Conservation (phyloP, 2,329 filamentous ascomycete species). For the Colletotrichum tofieldiae region DNA sequence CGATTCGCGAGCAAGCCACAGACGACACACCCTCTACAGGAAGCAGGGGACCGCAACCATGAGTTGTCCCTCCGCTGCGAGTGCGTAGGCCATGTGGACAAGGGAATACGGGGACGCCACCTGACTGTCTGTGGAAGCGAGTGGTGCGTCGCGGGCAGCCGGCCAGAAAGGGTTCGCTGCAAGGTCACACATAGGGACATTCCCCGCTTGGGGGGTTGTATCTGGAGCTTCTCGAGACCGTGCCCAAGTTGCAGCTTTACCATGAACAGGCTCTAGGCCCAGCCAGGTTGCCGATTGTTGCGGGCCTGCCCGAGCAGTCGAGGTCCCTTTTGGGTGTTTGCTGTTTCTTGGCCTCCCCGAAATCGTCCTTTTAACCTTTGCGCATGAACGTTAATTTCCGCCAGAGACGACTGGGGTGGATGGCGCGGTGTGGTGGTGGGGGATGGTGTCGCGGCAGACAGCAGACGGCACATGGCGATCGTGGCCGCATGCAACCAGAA, state of each 20-base stretch:
- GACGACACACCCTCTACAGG: background rate
- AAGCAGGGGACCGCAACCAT: conserved; percentile 8
- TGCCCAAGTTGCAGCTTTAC: background rate
- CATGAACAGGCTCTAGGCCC: background rate
- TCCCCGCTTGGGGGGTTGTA: background rate
- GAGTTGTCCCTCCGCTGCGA: background rate
- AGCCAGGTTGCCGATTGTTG: background rate
- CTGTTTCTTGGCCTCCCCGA: background rate
- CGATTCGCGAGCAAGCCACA: conserved; percentile 4
- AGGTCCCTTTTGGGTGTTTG: background rate
- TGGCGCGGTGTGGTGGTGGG: background rate
- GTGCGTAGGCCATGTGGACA: conserved; percentile 24
- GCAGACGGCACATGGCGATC: conserved; percentile 22
- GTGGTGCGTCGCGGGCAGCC: no score
- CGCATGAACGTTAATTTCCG: conserved; percentile 32
- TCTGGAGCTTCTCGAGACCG: background rate
- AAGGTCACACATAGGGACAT: conserved; percentile 15
- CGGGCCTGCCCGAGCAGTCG: background rate
- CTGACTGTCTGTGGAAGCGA: conserved; percentile 28
- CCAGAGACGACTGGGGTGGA: conserved; percentile 27
- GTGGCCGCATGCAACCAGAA: conserved; percentile 12
- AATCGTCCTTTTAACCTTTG: background rate
- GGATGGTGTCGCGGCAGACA: background rate
- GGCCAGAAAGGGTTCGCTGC: background rate
- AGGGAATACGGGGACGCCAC: conserved; percentile 5